phyloP scores from a whole-genome alignment of 1,284 basidiomycete species.

The Sporisorium scitamineum region DNA sequence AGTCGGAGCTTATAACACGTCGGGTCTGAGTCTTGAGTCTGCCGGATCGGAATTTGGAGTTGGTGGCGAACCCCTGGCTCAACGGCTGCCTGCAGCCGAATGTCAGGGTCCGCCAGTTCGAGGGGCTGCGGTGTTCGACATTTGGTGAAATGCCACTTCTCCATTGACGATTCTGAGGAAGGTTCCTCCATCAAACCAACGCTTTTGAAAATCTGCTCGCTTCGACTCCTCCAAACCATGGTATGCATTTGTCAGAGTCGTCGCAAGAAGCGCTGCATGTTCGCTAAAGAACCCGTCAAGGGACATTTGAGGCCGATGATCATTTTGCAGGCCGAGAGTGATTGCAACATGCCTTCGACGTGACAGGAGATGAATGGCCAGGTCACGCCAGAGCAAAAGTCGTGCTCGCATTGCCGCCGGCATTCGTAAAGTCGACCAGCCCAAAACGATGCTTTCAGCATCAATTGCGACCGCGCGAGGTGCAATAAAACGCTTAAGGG shows the following conservation, averaged over 20 bases:
- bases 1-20: neutral
- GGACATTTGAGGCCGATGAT: neutral
- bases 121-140: neutral
- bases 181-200: neutral
- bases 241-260: neutral
- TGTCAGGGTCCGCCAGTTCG: neutral
- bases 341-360: neutral
- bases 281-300: neutral
- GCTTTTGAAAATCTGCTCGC: neutral
- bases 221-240: neutral
- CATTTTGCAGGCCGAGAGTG: neutral
- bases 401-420: neutral
- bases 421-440: neutral
- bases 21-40: too few species aligned
- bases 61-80: neutral
- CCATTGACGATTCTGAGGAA: neutral
- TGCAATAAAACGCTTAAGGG: neutral
- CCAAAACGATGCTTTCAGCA: neutral
- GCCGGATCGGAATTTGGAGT: too few species aligned
- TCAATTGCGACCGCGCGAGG: neutral
- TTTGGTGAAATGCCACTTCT: neutral
- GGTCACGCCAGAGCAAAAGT: neutral
- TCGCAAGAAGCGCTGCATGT: neutral
- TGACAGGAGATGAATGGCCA: neutral
- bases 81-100: neutral